A percentile compares a stretch with the other conserved stretches of the same genome.
Evolutionary conservation across 148 eudicot genomes (phyloP).

Genomic region (Vaccinium corymbosum): DNA sequence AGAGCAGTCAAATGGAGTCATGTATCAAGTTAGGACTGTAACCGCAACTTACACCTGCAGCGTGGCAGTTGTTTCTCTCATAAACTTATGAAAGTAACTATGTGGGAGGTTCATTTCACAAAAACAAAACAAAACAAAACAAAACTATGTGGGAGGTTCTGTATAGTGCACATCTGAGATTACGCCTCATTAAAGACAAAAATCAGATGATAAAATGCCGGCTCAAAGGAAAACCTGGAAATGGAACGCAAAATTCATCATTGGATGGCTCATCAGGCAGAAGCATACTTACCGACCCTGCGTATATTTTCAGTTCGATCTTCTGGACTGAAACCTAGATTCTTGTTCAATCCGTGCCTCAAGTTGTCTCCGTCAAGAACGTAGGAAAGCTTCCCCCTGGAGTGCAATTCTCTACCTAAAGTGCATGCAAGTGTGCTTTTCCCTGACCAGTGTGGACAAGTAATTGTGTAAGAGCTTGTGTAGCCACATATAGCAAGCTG

Average conservation of each 20-base stretch:
- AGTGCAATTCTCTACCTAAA: constrained; percentile 68
- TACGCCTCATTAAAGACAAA: not conserved
- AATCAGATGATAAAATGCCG: not conserved
- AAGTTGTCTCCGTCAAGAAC: constrained; percentile 92
- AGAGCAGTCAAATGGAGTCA: not conserved
- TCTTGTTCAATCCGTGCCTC: constrained; percentile 85
- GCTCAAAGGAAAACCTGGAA: not conserved
- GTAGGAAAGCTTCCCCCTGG: constrained; percentile 78
- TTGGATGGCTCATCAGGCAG: not conserved
- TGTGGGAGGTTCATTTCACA: not conserved
- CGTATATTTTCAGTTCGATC: constrained; percentile 90
- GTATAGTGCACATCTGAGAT: not conserved
- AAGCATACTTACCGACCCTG: constrained; percentile 74
- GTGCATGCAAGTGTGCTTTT: constrained; percentile 93
- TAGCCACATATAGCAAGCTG: not conserved
- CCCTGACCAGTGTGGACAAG: constrained; percentile 37
- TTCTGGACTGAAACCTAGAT: constrained; percentile 76
- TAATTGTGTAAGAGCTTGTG: not conserved
- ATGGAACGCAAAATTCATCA: not conserved
- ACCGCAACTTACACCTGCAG: not conserved
- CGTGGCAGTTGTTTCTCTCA: not conserved
- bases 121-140: no score
- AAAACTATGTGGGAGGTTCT: not conserved
- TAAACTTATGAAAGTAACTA: not conserved
- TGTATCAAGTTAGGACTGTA: not conserved